These are phyloP conservation scores for Trichoderma gamsii DNA, from an alignment of 495 filamentous ascomycete genomes.

Conservation along the genomic window DNA sequence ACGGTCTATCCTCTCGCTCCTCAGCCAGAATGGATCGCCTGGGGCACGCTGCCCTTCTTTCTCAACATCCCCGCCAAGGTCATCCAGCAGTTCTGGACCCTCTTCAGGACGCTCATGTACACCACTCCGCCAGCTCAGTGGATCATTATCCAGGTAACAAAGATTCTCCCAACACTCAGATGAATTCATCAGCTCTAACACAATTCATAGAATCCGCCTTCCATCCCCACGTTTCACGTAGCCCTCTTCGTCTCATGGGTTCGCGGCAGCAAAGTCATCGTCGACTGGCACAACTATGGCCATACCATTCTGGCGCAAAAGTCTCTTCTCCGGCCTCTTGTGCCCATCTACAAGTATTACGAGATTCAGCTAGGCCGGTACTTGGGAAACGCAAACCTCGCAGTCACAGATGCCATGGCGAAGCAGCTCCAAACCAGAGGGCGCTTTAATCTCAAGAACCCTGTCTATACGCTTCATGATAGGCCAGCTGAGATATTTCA, in stretches of 20 bases:
- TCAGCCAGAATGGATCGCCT: slow-evolving; percentile 56
- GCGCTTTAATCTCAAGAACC: slow-evolving; percentile 55
- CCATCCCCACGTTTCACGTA: slow-evolving; percentile 81
- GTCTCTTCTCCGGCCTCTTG: slow-evolving; percentile 63
- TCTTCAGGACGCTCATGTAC: slow-evolving; percentile 69
- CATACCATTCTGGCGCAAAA: slow-evolving; percentile 77
- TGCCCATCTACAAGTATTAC: slow-evolving; percentile 66
- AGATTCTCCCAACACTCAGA: slow-evolving; percentile 15
- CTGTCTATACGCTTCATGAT: slow-evolving; percentile 77
- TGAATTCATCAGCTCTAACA: slow-evolving; percentile 14
- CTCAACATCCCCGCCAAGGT: slow-evolving; percentile 81
- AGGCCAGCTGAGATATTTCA: slow-evolving; percentile 77
- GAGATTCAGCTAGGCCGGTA: slow-evolving; percentile 61
- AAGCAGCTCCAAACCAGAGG: slow-evolving; percentile 52
- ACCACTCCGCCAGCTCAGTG: slow-evolving; percentile 63
- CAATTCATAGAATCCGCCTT: slow-evolving; percentile 73
- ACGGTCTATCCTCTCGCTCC: slow-evolving; percentile 57
- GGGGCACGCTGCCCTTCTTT: slow-evolving; percentile 68
- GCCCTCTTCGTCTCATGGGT: slow-evolving; percentile 66
- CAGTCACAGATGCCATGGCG: slow-evolving; percentile 85
- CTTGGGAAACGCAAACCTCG: slow-evolving; percentile 66
- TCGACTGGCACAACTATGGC: slow-evolving; percentile 99
- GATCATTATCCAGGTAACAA: slow-evolving; percentile 67
- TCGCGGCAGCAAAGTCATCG: slow-evolving; percentile 73
- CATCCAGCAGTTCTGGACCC: slow-evolving; percentile 64